Conservation (phyloP, 2,329 filamentous ascomycete genomes). For the Clathrospora elynae region DNA sequence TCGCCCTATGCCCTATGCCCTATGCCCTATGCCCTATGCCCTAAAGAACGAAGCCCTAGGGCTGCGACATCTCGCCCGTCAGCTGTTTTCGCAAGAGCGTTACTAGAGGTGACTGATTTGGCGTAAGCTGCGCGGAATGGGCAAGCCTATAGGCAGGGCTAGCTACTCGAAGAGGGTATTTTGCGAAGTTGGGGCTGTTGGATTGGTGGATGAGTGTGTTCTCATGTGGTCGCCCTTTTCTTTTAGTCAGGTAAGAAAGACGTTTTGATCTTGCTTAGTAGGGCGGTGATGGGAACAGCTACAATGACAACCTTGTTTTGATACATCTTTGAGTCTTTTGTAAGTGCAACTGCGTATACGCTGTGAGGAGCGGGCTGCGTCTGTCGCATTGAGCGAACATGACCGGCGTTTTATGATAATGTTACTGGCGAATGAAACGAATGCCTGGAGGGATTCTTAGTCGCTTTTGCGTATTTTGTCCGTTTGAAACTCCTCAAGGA, state of each 20-base stretch:
- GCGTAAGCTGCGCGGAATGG: constrained; percentile 1
- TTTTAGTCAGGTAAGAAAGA: too few species aligned
- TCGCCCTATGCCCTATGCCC: too few species aligned
- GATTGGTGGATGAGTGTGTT: neutral
- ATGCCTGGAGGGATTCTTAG: neutral
- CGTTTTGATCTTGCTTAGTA: too few species aligned
- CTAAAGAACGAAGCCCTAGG: constrained; percentile 2
- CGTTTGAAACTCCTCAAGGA: constrained; percentile 4
- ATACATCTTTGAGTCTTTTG: neutral
- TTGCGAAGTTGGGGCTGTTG: constrained; percentile 5
- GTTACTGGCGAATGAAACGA: too few species aligned
- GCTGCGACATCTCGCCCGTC: constrained; percentile 5
- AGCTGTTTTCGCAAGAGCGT: neutral
- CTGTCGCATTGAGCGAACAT: neutral
- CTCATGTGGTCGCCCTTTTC: neutral
- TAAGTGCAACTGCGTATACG: too few species aligned
- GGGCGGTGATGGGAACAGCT: too few species aligned
- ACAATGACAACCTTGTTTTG: neutral
- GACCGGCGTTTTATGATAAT: too few species aligned
- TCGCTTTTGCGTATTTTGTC: too few species aligned
- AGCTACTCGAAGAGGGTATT: neutral
- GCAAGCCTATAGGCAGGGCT: too few species aligned
- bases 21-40: too few species aligned
- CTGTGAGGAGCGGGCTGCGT: neutral
- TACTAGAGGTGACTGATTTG: neutral